Evolutionary conservation across 805 yeast genomes (phyloP), one percentile per base, ranked within the genome.

Genomic region (Saccharomyces jurei): DNA sequence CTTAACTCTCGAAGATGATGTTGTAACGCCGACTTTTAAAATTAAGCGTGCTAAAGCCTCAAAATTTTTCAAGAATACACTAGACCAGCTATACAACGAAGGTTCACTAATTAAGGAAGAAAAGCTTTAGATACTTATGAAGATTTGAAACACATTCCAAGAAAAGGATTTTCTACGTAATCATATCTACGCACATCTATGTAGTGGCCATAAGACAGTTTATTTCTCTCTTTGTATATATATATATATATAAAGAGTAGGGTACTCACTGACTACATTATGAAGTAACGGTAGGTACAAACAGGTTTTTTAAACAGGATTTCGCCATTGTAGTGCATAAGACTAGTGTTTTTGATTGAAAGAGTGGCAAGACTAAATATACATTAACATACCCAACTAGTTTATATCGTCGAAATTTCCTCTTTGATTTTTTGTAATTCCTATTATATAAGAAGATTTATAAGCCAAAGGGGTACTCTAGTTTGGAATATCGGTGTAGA

Each of bases 21-120:
- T 81, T 2, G 67, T 86, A 36, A 86, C 92, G 1, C 91, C 91
- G 41, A 86, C 91, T 4, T 62, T 81, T 58, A 81, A 81, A 66
- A 68, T 81, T 52, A 81, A 80, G 66, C 71, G 87, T 55, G 69
- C 76, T 1, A 71, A 72, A 28, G 82, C 83, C 0, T 74, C 74
- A 46, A 74, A 74, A 62, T 70, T 67, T 36, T 81, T 77, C 62
- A 64, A 68, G 46, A 59, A 64, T 9, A 73, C 69, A 29, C 67
- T 82, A 47, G 72, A 72, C 27, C 59, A 56, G 6, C 63, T 82
- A 70, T 82, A 82, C 58, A 63, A 64, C 49, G 83, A 82, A 58
- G 84, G 84, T 3, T 72, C 77, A 1, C 54, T 74, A 49, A 58
- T 70, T 6, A 62, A 59, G 22, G 56, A 51, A n/a, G 60, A 58